Conservation (phyloP, 108 stramenopile species). For the Phaeodactylum tricornutum region DNA sequence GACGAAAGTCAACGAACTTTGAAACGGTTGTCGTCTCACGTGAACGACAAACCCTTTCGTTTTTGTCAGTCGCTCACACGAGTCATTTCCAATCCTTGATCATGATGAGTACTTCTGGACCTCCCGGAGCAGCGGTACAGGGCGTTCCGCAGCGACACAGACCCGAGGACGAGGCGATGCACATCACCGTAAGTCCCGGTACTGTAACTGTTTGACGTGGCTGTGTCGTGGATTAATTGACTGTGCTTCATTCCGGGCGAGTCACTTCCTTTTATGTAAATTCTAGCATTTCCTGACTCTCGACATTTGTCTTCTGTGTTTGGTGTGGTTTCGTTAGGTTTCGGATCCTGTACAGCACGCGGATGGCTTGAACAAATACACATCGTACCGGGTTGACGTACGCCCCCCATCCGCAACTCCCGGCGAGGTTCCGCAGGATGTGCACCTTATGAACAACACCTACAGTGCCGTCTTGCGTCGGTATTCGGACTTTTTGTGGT, state of each 20-base stretch:
- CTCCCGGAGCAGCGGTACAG: neutral
- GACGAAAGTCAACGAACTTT: too few relatives aligned
- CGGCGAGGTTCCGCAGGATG: constrained; percentile 10
- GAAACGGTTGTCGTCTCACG: too few relatives aligned
- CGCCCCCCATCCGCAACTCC: constrained; percentile 44
- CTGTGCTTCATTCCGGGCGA: neutral
- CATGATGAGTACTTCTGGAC: constrained; percentile 7
- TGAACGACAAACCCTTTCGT: too few relatives aligned
- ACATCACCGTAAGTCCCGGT: constrained; percentile 46
- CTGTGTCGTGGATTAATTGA: neutral
- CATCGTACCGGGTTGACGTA: constrained; percentile 82
- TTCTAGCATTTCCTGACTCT: neutral
- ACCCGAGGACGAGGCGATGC: constrained; percentile 55
- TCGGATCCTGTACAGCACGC: constrained; percentile 84
- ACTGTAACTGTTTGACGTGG: neutral
- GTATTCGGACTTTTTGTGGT: constrained; percentile 96
- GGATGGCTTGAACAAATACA: constrained; percentile 86
- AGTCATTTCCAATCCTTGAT: too few relatives aligned
- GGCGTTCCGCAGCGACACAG: constrained; percentile 10
- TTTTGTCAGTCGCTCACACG: too few relatives aligned
- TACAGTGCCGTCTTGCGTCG: constrained; percentile 83
- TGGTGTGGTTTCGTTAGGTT: constrained; percentile 46
- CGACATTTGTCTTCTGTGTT: neutral
- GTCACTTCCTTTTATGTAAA: neutral
- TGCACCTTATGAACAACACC: constrained; percentile 23